Base-by-base conservation (phyloP, 495 filamentous ascomycete species). In the Xylaria sp. region DNA sequence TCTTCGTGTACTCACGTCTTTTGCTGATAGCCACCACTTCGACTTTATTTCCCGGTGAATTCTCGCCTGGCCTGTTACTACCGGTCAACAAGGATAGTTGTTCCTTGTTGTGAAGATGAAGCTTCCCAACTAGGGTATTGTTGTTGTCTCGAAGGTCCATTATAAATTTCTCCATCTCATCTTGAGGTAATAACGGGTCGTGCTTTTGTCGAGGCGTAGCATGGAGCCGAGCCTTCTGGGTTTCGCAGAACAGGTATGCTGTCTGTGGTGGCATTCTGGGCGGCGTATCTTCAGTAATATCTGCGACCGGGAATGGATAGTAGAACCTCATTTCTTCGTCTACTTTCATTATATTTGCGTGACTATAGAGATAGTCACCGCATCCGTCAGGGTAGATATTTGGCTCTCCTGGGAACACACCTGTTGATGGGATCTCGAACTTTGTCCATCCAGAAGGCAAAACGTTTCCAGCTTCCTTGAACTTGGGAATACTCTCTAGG, bases 1-100 rank as follows among this genome's bases (percentile, higher is more conserved):
- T 58, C 31, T 35, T 58, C 17, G 55, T 29, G 19, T 58, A 58
- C 55, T 58, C 55, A 11, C 55, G 55, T 11, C 31, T 31, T 58
- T 58, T 58, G 55, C 55, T 58, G 31, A 58, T 58, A 58, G 55
- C 55, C 55, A 58, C 55, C 29, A 58, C 11, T n/a, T 58, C 55
- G 5, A 58, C 55, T 6, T n/a, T 2, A 5, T 35, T 35, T 58
- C 31, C 31, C 8, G 17, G 55, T n/a, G 31, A n/a, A 58, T 35
- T 14, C 21, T 26, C 24, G 24, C 24, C 50, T 0, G 21, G 50
- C 3, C 21, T 24, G 3, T 29, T 53, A 29, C 21, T 53, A 29
- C 50, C 24, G 11, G 50, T 53, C 9, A 53, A 53, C 24, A 53
- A 29, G 24, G 50, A 53, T 9, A 53, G 24, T 29, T 53, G 50